phyloP scores from a whole-genome alignment of 2,329 filamentous ascomycete species.

The Ceratocystiopsis brevicomis region DNA sequence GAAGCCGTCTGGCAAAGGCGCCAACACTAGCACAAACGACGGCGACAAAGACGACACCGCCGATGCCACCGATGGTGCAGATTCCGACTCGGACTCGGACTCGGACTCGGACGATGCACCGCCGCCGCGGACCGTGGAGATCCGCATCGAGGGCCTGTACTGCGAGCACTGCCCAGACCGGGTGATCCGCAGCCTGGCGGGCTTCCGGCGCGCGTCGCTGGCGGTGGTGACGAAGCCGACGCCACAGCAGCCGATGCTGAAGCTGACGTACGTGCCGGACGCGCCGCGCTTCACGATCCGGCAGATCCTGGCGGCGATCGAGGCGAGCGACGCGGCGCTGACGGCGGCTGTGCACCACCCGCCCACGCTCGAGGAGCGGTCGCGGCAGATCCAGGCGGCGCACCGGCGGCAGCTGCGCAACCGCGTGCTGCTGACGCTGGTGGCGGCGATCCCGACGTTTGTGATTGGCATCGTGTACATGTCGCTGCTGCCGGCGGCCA shows the following conservation, averaged over 20 bases:
- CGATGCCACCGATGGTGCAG: too few species aligned
- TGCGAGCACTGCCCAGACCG: constrained; percentile 50
- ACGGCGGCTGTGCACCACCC: constrained; percentile 55
- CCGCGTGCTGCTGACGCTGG: constrained; percentile 49
- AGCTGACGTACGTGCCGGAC: constrained; percentile 49
- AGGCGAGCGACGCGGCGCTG: constrained; percentile 46
- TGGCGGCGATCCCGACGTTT: constrained; percentile 64
- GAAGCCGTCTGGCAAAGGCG: neutral
- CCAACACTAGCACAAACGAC: neutral
- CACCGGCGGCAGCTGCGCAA: constrained; percentile 51
- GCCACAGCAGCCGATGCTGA: constrained; percentile 45
- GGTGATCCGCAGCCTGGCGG: constrained; percentile 32
- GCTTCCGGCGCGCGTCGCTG: constrained; percentile 30
- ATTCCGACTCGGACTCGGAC: too few species aligned
- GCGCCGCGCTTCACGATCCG: constrained; percentile 56
- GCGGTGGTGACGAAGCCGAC: constrained; percentile 36
- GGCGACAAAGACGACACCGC: neutral
- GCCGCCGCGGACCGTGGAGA: constrained; percentile 37
- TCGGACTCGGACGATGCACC: too few species aligned
- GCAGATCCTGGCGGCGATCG: constrained; percentile 49
- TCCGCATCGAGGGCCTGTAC: constrained; percentile 53
- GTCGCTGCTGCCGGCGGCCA: constrained; percentile 48
- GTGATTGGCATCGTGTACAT: constrained; percentile 82
- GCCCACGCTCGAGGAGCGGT: constrained; percentile 67
- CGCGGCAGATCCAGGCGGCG: constrained; percentile 48